A percentile compares a stretch with the other conserved stretches of the same genome.
Conservation (phyloP, 2,329 filamentous ascomycete species). For the Verticillium klebahnii region DNA sequence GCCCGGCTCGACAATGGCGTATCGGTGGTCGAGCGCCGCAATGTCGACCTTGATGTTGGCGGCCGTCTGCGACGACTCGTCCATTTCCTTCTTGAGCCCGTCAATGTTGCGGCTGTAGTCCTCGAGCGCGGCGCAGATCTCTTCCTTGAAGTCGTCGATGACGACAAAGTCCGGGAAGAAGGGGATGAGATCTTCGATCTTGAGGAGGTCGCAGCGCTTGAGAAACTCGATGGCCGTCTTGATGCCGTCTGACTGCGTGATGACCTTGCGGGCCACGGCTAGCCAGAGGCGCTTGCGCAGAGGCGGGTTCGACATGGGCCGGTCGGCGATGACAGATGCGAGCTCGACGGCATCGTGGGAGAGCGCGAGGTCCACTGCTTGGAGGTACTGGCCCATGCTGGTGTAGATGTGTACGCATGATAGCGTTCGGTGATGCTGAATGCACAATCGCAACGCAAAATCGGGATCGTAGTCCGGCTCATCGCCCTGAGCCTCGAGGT, state of each 20-base stretch:
- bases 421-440: constrained; percentile 87
- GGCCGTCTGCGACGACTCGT: constrained; percentile 84
- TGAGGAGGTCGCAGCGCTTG: constrained; percentile 82
- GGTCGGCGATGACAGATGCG: constrained; percentile 82
- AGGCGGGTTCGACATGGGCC: constrained; percentile 70
- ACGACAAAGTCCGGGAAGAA: constrained; percentile 99
- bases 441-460: constrained; percentile 92
- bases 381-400: constrained; percentile 89
- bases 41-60: constrained; percentile 90
- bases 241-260: constrained; percentile 80
- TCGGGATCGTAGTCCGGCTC: constrained; percentile 89
- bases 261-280: constrained; percentile 90
- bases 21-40: constrained; percentile 76
- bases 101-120: constrained; percentile 93
- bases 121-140: constrained; percentile 90
- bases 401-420: constrained; percentile 97
- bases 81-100: constrained; percentile 85
- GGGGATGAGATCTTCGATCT: constrained; percentile 94
- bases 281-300: constrained; percentile 95
- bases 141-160: constrained; percentile 98
- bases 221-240: constrained; percentile 92
- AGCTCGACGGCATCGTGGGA: constrained; percentile 87
- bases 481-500: constrained; percentile 85
- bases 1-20: constrained; percentile 93
- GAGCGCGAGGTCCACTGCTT: constrained; percentile 88